Base-by-base conservation (phyloP, 768 basidiomycete genomes). In the Infundibulicybe gibba region DNA sequence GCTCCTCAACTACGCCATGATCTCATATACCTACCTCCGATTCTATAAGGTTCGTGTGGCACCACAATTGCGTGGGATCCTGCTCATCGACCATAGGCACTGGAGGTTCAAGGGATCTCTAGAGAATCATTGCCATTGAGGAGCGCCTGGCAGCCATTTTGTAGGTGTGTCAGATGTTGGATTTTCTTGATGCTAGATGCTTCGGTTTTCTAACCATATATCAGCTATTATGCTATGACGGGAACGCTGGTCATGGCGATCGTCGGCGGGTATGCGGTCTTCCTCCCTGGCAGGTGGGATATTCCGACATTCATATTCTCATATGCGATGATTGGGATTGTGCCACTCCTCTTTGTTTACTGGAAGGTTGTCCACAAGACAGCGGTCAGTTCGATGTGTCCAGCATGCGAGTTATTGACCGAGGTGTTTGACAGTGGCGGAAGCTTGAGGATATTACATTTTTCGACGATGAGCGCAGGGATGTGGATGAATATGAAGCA, bases 81-180 rank as follows among this genome's bases (percentile, higher is more conserved):
- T 39, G 10, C 5, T 51, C 14, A 40, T 43, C 34, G 15, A 21
- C 15, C 34, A 35, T 41, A 77, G 75, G 75, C 70, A 11, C 50
- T 77, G 25, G 66, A 72, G 56, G 64, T 49, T 8, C 77, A 77
- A 54, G 69, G 70, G 0, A 72, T 79, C 14, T 58, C 69, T 15
- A 64, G 77, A 30, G 70, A 74, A 20, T 57, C 60, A 1, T 51
- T 79, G 33, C 77, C 77, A 1, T 68, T 75, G 49, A 70, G 64
- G 54, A 66, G 67, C 38, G 66, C 64, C 54, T 77, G 71, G 74
- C 77, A 79, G 48, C 77, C 77, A 4, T 77, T 76, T 52, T 74
- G 69, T 62, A 75, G 63, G 74, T 71, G 54, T 40, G 68, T 44
- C 17, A 3, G 40, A 10, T 3, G 10, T 16, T 39, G n/a, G 13